phyloP scores from a whole-genome alignment of 208 protist genomes.

The Leishmania major region DNA sequence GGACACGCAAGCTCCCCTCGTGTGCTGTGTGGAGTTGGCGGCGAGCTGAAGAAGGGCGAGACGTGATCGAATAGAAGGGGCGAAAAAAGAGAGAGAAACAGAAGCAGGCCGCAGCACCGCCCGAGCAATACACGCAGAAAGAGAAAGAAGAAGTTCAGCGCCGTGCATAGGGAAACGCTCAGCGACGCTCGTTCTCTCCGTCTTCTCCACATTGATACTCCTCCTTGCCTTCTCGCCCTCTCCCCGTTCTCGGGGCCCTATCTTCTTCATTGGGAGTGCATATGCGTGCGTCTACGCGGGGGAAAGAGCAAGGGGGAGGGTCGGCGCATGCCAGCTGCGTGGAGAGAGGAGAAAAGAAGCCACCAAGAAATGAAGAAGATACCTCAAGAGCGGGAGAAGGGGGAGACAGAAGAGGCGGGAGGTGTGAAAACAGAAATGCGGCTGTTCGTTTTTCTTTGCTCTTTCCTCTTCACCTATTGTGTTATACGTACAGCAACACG shows the following conservation, averaged over 20 bases:
- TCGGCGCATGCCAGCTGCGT: not conserved
- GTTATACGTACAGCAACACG: not conserved
- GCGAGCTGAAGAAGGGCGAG: not conserved
- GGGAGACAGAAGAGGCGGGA: too few relatives aligned
- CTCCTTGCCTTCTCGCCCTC: not conserved
- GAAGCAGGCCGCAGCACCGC: not conserved
- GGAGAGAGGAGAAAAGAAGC: not conserved
- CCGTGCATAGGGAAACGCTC: not conserved
- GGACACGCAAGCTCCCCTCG: not conserved
- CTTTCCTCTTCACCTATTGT: not conserved
- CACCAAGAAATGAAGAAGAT: not conserved
- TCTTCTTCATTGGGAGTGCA: not conserved
- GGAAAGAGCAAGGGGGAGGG: not conserved
- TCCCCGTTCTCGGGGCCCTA: not conserved
- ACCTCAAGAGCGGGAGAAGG: not conserved
- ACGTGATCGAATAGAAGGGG: not conserved
- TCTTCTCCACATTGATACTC: not conserved
- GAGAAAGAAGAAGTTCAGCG: not conserved
- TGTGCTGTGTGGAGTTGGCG: not conserved
- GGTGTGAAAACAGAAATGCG: not conserved
- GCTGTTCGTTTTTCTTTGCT: not conserved
- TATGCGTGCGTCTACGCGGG: not conserved
- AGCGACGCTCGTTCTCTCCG: not conserved
- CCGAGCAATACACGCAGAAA: not conserved
- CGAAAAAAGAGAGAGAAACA: not conserved